Evolutionary conservation across 768 basidiomycete genomes (phyloP).

Genomic region (Lentinula raphanica): DNA sequence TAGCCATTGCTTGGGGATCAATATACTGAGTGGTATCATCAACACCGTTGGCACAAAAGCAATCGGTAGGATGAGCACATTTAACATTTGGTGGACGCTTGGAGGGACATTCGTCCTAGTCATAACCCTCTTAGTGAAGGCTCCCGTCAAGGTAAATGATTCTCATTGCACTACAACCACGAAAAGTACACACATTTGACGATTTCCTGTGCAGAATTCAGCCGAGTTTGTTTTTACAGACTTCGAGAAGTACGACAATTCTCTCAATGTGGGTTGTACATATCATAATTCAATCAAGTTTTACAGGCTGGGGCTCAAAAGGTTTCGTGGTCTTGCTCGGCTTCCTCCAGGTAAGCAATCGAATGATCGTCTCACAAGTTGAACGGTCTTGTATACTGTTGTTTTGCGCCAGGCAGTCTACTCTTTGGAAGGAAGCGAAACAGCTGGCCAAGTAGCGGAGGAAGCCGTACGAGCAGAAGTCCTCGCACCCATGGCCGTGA

Average conservation of each 20-base stretch:
- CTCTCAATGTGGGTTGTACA: neutral
- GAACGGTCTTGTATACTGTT: neutral
- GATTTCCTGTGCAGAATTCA: conserved; percentile 33
- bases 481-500: conserved; percentile 53
- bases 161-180: neutral
- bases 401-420: conserved; percentile 40
- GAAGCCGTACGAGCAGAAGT: conserved; percentile 51
- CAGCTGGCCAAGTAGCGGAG: conserved; percentile 60
- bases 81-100: conserved; percentile 59
- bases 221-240: conserved; percentile 52
- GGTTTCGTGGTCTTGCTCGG: conserved; percentile 57
- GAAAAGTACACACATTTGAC: neutral
- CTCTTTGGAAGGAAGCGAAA: conserved; percentile 58
- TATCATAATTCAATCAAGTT: conserved; percentile 24
- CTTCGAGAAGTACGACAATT: conserved; percentile 40
- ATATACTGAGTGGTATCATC: conserved; percentile 47
- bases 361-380: neutral
- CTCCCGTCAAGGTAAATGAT: conserved; percentile 43
- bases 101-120: conserved; percentile 55
- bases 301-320: conserved; percentile 48
- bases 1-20: conserved; percentile 55
- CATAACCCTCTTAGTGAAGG: conserved; percentile 50
- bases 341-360: conserved; percentile 37
- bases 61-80: conserved; percentile 49
- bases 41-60: conserved; percentile 55